These are phyloP conservation scores for Selaginella tamariscina DNA, from an alignment of 75 land plant species.

Conservation along the genomic window DNA sequence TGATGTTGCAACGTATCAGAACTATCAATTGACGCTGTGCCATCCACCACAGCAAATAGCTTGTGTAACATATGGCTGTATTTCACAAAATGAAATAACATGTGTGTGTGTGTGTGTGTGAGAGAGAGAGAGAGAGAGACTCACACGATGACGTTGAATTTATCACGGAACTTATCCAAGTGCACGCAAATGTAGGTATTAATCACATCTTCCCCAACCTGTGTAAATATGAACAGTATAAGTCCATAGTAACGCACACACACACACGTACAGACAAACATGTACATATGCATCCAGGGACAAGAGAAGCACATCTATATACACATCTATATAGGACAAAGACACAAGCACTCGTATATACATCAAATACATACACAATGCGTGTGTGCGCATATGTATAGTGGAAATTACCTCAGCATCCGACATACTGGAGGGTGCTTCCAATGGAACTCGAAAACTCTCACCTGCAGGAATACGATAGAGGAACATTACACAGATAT, in stretches of 20 bases:
- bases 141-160: conserved; percentile 85
- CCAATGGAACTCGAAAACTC: conserved; percentile 18
- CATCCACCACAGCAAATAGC: conserved; percentile 88
- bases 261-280: too few species aligned
- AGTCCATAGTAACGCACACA: too few species aligned
- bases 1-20: conserved; percentile 87
- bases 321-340: too few species aligned
- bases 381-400: too few species aligned
- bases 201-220: conserved; percentile 75
- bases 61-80: conserved; percentile 89
- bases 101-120: not conserved
- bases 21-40: conserved; percentile 75
- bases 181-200: conserved; percentile 69
- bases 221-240: conserved; percentile 6
- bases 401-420: conserved; percentile 11
- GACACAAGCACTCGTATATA: conserved; percentile 26
- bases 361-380: not conserved
- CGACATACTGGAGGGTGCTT: conserved; percentile 8
- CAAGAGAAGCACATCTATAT: too few species aligned
- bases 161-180: conserved; percentile 53
- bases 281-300: too few species aligned
- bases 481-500: not conserved
- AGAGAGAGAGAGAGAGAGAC: conserved; percentile 14
- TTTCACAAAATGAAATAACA: not conserved
- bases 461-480: conserved; percentile 35